phyloP scores from a whole-genome alignment of 345 rosid species.

The Salix koriyanagi region DNA sequence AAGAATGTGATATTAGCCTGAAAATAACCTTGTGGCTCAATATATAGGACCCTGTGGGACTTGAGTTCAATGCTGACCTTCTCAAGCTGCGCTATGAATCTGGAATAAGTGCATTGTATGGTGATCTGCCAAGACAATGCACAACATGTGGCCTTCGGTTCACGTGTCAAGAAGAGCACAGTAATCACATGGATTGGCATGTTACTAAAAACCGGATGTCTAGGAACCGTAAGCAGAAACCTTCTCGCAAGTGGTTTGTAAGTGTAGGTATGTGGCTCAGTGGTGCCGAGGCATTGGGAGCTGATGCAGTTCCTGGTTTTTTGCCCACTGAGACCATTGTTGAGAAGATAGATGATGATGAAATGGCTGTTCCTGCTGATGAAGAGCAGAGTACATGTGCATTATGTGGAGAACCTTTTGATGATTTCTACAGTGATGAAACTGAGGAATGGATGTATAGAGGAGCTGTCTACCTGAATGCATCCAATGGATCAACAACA shows the following conservation, averaged over 20 bases:
- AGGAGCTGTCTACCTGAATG: conserved; percentile 95
- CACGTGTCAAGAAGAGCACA: conserved; percentile 89
- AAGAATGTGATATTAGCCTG: conserved; percentile 4
- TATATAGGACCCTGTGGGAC: conserved; percentile 63
- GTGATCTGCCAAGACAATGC: conserved; percentile 94
- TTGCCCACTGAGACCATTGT: conserved; percentile 56
- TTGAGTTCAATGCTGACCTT: conserved; percentile 75
- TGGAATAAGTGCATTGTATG: conserved; percentile 69
- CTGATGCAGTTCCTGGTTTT: conserved; percentile 91
- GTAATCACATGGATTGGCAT: conserved; percentile 99
- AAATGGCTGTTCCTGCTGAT: conserved; percentile 96
- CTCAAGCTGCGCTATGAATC: conserved; percentile 82
- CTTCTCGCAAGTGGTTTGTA: conserved; percentile 98
- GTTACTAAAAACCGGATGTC: conserved; percentile 96
- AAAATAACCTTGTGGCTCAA: conserved; percentile 29
- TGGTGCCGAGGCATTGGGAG: conserved; percentile 95
- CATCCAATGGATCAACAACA: conserved; percentile 46
- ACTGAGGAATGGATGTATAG: conserved; percentile 99
- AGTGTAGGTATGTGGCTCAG: conserved; percentile 95
- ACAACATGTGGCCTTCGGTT: conserved; percentile 95
- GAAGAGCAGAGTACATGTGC: conserved; percentile 91
- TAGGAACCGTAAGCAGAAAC: conserved; percentile 88
- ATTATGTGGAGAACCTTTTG: conserved; percentile 93
- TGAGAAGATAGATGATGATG: conserved; percentile 87
- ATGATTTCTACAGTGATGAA: conserved; percentile 95